These are phyloP conservation scores for Neocucurbitaria cava DNA, from an alignment of 2,329 filamentous ascomycete species.

Conservation along the genomic window DNA sequence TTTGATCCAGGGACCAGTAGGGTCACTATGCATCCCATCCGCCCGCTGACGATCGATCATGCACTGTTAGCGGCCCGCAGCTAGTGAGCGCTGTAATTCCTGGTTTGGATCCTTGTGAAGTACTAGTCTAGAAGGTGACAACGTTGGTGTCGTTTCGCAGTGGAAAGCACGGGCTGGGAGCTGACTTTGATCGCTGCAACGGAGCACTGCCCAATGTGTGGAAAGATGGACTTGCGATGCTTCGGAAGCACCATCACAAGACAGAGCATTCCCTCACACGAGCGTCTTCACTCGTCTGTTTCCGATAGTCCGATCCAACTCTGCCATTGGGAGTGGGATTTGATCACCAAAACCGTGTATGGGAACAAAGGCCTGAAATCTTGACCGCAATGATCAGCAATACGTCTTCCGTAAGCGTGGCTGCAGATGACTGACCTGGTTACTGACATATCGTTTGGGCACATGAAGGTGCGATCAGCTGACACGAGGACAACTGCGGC, in stretches of 20 bases:
- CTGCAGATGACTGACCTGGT: background rate
- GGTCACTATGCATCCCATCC: constrained; percentile 2
- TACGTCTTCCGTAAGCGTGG: background rate
- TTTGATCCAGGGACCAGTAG: background rate
- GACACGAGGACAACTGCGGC: background rate
- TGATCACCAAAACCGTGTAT: background rate
- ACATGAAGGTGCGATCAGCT: background rate
- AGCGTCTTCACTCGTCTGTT: background rate
- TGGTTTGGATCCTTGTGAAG: background rate
- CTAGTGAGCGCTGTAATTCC: background rate
- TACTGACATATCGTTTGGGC: background rate
- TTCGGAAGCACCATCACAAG: background rate
- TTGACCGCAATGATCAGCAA: background rate
- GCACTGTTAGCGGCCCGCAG: background rate
- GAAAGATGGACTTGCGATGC: background rate
- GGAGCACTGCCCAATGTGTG: background rate
- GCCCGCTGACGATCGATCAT: constrained; percentile 2
- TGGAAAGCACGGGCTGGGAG: background rate
- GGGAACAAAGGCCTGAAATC: background rate
- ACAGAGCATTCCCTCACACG: too few relatives aligned
- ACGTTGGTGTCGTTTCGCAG: background rate
- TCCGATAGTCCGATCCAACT: background rate
- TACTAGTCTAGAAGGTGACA: background rate
- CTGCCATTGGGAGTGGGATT: background rate
- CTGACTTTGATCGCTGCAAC: background rate